Evolutionary conservation across 805 yeast genomes (phyloP).

Genomic region (Candida patagonica): DNA sequence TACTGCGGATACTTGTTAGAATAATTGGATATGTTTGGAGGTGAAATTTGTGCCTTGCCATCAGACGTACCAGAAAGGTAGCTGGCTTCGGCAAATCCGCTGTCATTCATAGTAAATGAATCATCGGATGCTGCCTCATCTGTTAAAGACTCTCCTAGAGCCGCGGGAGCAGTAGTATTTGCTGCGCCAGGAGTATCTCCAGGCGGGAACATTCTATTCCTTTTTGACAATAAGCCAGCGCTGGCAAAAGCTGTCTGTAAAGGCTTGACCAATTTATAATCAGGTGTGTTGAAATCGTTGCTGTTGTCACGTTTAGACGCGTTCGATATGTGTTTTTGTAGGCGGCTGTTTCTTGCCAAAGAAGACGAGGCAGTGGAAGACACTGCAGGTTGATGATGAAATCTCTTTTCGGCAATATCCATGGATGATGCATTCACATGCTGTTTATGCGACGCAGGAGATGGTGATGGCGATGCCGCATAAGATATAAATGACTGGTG

Average conservation of each 20-base stretch:
- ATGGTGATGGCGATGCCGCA: conserved; percentile 16
- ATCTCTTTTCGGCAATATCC: conserved; percentile 5
- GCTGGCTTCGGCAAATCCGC: conserved; percentile 1
- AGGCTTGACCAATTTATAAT: conserved; percentile 68
- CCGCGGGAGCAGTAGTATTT: conserved; percentile 6
- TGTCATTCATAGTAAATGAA: background rate
- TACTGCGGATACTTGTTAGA: conserved; percentile 1
- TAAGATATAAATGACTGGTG: background rate
- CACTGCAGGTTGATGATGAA: conserved; percentile 7
- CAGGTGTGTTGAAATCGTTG: conserved; percentile 38
- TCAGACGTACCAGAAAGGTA: background rate
- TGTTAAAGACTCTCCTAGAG: conserved; percentile 1
- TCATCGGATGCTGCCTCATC: background rate
- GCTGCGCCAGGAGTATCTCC: conserved; percentile 1
- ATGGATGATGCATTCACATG: conserved; percentile 5
- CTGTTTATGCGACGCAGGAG: conserved; percentile 9
- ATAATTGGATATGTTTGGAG: background rate
- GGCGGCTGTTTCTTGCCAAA: conserved; percentile 13
- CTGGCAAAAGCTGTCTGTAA: conserved; percentile 76
- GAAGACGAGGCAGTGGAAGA: conserved; percentile 9
- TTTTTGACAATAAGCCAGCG: conserved; percentile 59
- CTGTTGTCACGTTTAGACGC: no score
- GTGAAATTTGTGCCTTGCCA: background rate
- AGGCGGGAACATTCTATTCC: conserved; percentile 35
- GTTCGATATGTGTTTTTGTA: conserved; percentile 10